phyloP scores from a whole-genome alignment of 768 basidiomycete species.

The Trametes maxima region DNA sequence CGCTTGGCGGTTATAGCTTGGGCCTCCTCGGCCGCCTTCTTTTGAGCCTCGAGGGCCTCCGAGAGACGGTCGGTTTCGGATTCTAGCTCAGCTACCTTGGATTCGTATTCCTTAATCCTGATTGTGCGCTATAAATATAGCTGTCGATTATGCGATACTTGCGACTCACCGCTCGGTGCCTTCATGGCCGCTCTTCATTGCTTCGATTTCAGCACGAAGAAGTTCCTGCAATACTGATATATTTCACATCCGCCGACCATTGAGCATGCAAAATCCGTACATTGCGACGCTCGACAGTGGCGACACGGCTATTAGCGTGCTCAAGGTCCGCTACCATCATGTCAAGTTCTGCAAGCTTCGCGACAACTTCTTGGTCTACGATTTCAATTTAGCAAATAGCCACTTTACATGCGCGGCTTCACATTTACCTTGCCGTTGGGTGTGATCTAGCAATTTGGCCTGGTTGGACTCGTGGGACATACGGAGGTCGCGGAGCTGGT shows the following conservation, averaged over 20 bases:
- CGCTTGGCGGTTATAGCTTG: conserved; percentile 53
- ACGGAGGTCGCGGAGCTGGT: conserved; percentile 88
- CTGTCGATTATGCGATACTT: background rate
- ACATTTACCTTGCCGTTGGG: conserved; percentile 77
- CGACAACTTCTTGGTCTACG: conserved; percentile 89
- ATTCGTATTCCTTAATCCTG: conserved; percentile 74
- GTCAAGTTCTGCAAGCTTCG: conserved; percentile 91
- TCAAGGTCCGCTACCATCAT: conserved; percentile 94
- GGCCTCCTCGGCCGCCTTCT: conserved; percentile 46
- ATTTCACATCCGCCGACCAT: background rate
- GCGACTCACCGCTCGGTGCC: conserved; percentile 61
- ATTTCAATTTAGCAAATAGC: too few species aligned
- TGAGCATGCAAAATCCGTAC: conserved; percentile 43
- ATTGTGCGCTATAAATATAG: background rate
- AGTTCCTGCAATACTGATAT: conserved; percentile 61
- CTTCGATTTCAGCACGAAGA: conserved; percentile 94
- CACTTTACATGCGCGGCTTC: background rate
- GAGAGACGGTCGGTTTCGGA: conserved; percentile 73
- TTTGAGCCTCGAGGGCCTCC: conserved; percentile 64
- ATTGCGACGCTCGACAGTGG: conserved; percentile 91
- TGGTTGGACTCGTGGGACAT: conserved; percentile 91
- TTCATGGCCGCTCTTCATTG: conserved; percentile 78
- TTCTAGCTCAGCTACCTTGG: conserved; percentile 76
- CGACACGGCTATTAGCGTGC: conserved; percentile 92
- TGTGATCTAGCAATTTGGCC: conserved; percentile 89